phyloP scores from a whole-genome alignment of 1,284 basidiomycete species.

The Ceratobasidium sp. region DNA sequence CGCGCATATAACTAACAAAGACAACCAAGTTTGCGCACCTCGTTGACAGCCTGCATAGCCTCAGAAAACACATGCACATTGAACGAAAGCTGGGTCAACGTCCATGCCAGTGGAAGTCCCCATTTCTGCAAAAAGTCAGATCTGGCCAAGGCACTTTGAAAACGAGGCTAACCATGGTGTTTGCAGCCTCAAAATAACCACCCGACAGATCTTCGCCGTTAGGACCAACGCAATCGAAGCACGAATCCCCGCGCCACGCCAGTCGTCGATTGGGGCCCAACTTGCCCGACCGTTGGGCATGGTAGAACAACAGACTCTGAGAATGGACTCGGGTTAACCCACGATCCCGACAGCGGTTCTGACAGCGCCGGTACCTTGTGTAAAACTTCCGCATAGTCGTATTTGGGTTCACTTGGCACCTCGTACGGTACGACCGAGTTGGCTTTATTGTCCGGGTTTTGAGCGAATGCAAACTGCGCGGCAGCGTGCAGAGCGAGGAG shows the following conservation, averaged over 20 bases:
- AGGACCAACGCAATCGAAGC: slow-evolving; percentile 34
- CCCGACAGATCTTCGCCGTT: slow-evolving; percentile 40
- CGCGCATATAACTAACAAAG: not conserved
- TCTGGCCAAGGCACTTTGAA: slow-evolving; percentile 37
- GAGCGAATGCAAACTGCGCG: not conserved
- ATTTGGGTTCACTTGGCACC: slow-evolving; percentile 24
- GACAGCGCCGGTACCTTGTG: slow-evolving; percentile 22
- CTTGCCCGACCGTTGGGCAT: slow-evolving; percentile 38
- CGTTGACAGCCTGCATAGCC: slow-evolving; percentile 12
- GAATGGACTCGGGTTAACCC: not conserved
- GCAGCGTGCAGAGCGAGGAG: not conserved
- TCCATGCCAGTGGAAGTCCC: slow-evolving; percentile 40
- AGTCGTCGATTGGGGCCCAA: slow-evolving; percentile 40
- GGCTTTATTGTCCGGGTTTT: slow-evolving; percentile 22
- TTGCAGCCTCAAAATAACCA: slow-evolving; percentile 40
- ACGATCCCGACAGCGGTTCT: not conserved
- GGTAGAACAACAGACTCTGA: slow-evolving; percentile 39
- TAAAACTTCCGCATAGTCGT: slow-evolving; percentile 41
- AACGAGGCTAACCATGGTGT: slow-evolving; percentile 43
- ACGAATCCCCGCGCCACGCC: slow-evolving; percentile 38
- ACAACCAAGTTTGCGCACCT: not conserved
- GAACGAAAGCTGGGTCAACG: slow-evolving; percentile 40
- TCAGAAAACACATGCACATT: slow-evolving; percentile 28
- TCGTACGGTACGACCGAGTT: slow-evolving; percentile 31
- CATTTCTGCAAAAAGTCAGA: slow-evolving; percentile 23